These are phyloP conservation scores for Gonapodya prolifera DNA, from an alignment of 192 early-diverging fungal genomes.

Conservation along the genomic window DNA sequence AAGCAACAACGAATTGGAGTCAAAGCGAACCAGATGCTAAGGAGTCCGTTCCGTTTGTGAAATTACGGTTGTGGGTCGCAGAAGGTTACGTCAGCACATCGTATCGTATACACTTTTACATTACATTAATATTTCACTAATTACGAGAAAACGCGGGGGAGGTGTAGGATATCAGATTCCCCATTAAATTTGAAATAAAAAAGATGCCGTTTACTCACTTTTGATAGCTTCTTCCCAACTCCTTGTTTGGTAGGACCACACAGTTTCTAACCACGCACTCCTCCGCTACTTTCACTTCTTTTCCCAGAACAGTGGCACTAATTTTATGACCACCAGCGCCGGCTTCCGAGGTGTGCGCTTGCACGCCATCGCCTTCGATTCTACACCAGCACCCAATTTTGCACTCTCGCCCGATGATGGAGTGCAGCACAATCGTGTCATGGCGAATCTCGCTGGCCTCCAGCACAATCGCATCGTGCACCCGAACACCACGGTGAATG, in stretches of 20 bases:
- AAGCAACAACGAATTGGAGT: too few species aligned
- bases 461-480: conserved; percentile 86
- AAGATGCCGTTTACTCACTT: conserved; percentile 22
- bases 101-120: too few species aligned
- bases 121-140: too few species aligned
- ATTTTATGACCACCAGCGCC: conserved; percentile 81
- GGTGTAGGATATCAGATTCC: too few species aligned
- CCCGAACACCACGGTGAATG: conserved; percentile 82
- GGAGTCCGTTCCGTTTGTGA: too few species aligned
- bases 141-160: too few species aligned
- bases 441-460: conserved; percentile 85
- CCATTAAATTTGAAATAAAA: too few species aligned
- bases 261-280: conserved; percentile 93
- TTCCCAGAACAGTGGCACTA: conserved; percentile 79
- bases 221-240: conserved; percentile 74
- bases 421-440: conserved; percentile 72
- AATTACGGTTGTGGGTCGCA: too few species aligned
- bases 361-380: conserved; percentile 77
- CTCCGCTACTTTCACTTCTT: conserved; percentile 83
- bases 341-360: conserved; percentile 43
- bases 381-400: conserved; percentile 89
- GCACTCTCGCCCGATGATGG: conserved; percentile 87
- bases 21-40: too few species aligned
- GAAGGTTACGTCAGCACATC: too few species aligned
- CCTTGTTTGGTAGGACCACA: conserved; percentile 96